Base-by-base conservation (phyloP, 2,329 filamentous ascomycete species). In the Talaromyces verruculosus region DNA sequence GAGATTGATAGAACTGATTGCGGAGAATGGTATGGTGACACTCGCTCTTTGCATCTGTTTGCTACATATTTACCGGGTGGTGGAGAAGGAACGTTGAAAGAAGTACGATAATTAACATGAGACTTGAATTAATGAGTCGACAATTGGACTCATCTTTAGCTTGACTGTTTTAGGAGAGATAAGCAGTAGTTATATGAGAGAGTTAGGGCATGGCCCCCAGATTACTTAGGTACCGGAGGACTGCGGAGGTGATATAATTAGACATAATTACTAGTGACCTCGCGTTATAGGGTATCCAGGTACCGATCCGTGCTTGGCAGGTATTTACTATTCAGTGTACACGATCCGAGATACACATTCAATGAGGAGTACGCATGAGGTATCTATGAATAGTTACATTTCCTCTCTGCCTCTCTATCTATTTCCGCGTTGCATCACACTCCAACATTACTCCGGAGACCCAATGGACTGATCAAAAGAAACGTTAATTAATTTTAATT, bases 1-100 rank as follows among this genome's bases (percentile, higher is more conserved):
- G 10, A 37, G 53, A 57, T 55, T 35, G 51, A 37, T 57, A 53
- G 8, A 53, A 3, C 7, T 53, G 33, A 39, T 57, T 57, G 53
- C 53, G 53, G 53, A 57, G 53, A 57, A 57, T 57, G 53, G 53
- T 10, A 57, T 57, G 53, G 53, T 57, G 53, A 57, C 53, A 57
- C 53, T 39, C 53, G 53, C n/a, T 22, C 30, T 33, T 10, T 33
- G 7, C 7, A 33, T 33, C n/a, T 55, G 28, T 57, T 3, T 33
- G 15, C 13, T 22, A 45, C 35, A 15, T 37, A 5, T 13, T 37
- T 37, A 37, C 11, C 17, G 25, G 1, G 19, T 17, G 4, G 22
- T 28, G 47, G 47, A 8, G 15, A 13, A n/a, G 53, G 33, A 57
- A 25, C 25, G 25, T 25, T 25, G 25, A 57, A 57, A 22, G 51